Evolutionary conservation across 345 rosid species (phyloP), one percentile per base, ranked within the genome.

Genomic region (Populus pruinosa): DNA sequence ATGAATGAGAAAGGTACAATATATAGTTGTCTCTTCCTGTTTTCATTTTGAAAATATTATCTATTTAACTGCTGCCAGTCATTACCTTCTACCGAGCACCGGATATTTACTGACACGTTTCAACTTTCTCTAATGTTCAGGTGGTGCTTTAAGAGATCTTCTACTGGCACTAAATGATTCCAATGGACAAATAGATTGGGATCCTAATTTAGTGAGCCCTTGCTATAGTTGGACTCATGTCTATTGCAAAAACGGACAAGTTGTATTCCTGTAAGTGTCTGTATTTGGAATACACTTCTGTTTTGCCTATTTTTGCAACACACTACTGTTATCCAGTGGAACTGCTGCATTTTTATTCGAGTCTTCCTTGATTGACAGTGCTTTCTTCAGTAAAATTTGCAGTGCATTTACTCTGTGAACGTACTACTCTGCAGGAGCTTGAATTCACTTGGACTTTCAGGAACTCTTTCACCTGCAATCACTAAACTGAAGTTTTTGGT

Each of bases 151-250:
- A 84, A n/a, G 80, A 39, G 85, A 90, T 77, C 83, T 93, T 72
- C 86, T 82, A 47, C 77, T 41, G 23, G 82, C 83, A 41, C 96
- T 93, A 73, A 89, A 92, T 44, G 91, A 92, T 80, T 84, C 94
- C 16, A 73, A 77, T 55, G 69, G 74, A 25, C 87, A 20, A 68
- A 82, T 89, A 50, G 86, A 91, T 76, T 95, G 98, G 99, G 81
- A 89, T 76, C 44, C 82, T 16, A 3, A 69, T 89, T 71, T 91
- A 11, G 93, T 91, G 77, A 95, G 92, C 88, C 96, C 99, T 49
- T 95, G 99, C 91, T 83, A 70, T 82, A 90, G 98, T 74, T 95
- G 99, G 99, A 89, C 91, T 68, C 86, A 87, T 82, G 85, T 95
- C 83, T 89, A 86, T 59, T 95, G 98, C 76, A 87, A 87, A 80